Evolutionary conservation across 305 asterid genomes (phyloP).

Genomic region (Petunia hybrid): DNA sequence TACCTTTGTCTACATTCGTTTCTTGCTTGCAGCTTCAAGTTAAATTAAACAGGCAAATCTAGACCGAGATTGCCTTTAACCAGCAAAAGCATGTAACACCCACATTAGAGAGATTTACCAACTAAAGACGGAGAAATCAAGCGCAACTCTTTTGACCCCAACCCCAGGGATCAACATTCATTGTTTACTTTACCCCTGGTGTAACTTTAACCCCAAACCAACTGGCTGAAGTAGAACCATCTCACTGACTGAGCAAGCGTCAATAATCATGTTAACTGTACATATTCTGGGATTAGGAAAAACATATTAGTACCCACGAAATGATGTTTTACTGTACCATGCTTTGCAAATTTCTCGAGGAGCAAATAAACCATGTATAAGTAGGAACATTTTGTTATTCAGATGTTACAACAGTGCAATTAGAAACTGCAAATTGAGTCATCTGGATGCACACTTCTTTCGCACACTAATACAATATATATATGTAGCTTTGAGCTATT

Average conservation of each 20-base stretch:
- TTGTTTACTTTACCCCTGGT: no score
- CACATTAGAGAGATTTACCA: background rate
- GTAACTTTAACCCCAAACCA: background rate
- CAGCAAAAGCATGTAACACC: background rate
- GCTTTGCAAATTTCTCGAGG: no score
- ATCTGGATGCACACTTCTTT: background rate
- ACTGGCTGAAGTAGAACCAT: no score
- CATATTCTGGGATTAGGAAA: no score
- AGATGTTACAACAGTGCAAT: background rate
- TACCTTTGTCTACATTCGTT: background rate
- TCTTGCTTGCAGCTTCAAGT: background rate
- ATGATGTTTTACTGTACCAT: no score
- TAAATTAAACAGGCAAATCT: background rate
- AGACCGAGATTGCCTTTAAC: background rate
- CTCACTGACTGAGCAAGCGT: no score
- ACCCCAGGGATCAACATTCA: no score
- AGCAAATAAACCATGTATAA: no score
- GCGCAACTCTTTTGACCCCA: background rate
- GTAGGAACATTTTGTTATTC: no score
- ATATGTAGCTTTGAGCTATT: background rate
- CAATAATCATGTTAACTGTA: no score
- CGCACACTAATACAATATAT: background rate
- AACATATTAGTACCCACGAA: no score
- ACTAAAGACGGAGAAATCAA: background rate
- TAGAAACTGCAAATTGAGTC: background rate